These are phyloP conservation scores for Phialemoniopsis sp. DNA, from an alignment of 2,329 filamentous ascomycete species.

Conservation along the genomic window DNA sequence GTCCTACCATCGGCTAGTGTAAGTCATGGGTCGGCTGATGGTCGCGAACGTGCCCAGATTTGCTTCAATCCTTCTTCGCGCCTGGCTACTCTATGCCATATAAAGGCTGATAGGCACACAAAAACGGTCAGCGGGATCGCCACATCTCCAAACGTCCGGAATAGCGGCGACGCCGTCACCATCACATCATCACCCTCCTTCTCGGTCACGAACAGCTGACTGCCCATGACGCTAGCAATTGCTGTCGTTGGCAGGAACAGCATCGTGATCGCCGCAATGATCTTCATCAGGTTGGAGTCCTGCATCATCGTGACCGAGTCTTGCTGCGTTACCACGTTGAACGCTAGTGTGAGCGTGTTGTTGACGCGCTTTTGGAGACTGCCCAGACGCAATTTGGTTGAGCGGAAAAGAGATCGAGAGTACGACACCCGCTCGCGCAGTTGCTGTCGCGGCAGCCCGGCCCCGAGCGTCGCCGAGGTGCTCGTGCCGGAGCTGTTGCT, in stretches of 20 bases:
- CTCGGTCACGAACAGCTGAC: constrained; percentile 8
- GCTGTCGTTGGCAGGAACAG: constrained; percentile 30
- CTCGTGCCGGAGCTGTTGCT: too few species aligned
- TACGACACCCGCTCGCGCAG: constrained; percentile 22
- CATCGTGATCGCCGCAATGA: constrained; percentile 30
- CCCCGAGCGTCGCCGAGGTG: background rate
- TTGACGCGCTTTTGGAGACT: constrained; percentile 28
- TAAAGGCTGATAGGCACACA: too few species aligned
- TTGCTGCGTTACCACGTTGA: constrained; percentile 30
- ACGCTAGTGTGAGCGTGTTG: constrained; percentile 26
- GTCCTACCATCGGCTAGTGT: too few species aligned
- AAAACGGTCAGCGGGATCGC: too few species aligned
- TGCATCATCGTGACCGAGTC: constrained; percentile 27
- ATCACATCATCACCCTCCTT: background rate
- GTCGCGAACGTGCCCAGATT: too few species aligned
- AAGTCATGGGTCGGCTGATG: too few species aligned
- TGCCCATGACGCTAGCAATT: constrained; percentile 23
- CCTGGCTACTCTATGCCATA: too few species aligned
- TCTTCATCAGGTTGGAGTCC: constrained; percentile 29
- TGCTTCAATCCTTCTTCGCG: too few species aligned
- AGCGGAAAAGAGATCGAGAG: constrained; percentile 24
- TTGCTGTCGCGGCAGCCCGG: constrained; percentile 10
- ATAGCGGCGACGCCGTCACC: background rate
- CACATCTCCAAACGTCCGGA: background rate
- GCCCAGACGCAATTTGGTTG: constrained; percentile 25